Base-by-base conservation (phyloP, 768 basidiomycete species). In the Mycena vulgaris region DNA sequence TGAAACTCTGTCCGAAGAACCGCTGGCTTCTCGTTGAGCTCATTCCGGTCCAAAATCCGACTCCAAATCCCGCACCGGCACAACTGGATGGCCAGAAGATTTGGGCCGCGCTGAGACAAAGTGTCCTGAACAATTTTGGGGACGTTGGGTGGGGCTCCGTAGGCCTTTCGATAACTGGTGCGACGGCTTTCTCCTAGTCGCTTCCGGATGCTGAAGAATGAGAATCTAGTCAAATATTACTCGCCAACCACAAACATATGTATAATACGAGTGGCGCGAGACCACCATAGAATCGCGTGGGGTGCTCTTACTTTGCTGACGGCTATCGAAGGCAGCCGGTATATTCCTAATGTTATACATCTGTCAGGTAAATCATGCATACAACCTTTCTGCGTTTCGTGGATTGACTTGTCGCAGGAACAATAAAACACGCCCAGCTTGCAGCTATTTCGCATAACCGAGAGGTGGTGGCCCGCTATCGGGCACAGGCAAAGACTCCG, bases 1-100 rank as follows among this genome's bases (percentile, higher is more conserved):
- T 53, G 23, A 56, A 49, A 23, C 64, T 73, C 33, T 47, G 53
- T 55, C 62, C 49, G 45, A 71, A 95, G 95, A 96, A 96, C 78
- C 89, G 95, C 40, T 96, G 95, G 93, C 80, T 97, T 14, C 89
- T 97, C 35, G 90, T 96, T 63, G 95, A 97, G 80, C 91, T 97
- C 75, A 87, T 96, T 40, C 82, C 86, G 1, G 78, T 88, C 11
- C 42, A 45, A 23, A 35, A 6, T 13, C 78, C 81, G 25, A 72
- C 77, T 77, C 66, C 78, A 37, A 72, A 49, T 49, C 25, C 39
- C 59, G 27, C 42, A 31, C 48, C 31, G 47, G 49, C 52, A 6
- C 75, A 80, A 55, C 76, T 93, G 14, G 89, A 90, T 52, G 85
- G 87, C n/a, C 92, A 90, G 74, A 85, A 87, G 23, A 87, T 96